Base-by-base conservation (phyloP, 1,139 yeast genomes). In the Geotrichum klebahnii region DNA sequence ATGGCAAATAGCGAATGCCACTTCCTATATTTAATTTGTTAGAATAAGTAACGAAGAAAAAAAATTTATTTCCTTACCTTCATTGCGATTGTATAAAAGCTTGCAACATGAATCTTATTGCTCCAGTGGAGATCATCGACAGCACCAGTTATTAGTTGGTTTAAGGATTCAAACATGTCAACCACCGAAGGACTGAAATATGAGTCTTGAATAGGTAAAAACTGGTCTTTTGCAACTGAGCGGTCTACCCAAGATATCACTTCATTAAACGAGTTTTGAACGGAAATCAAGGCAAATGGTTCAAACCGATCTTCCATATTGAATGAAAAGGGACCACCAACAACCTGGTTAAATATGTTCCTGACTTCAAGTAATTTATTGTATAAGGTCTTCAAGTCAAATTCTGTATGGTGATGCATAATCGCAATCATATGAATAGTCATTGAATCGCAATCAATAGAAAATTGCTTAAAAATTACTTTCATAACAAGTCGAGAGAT, bases 131-230 rank as follows among this genome's bases (percentile, higher is more conserved):
- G 69, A 5, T 69, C 73, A n/a, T 71, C 72, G 46, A 87, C 68
- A 16, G 84, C 71, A 5, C 69, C 67, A 22, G 84, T 62, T 16
- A 80, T 78, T n/a, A n/a, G n/a, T 53, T 82, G 81, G 54, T 77
- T 77, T 43, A 85, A 75, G 61, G 85, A 72, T 8, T 80, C 73
- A 63, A 84, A 82, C 20, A 84, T 74, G 61, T 86, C 95, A 24
- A 77, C 65, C 1, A 84, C 85, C 0, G 92, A 84, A 1, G 79
- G 71, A 48, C 81, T 75, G 58, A 70, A 71, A 34, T 67, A 59
- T 17, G 62, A 59, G 0, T 61, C 59, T 57, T 79, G 78, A 1
- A 32, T 16, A 0, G 84, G 81, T 53, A 72, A 67, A 65, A 82
- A 84, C 0, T 61, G 60, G 61, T 85, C 95, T 20, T 70, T 72